These are phyloP conservation scores for Sclerotinia glacialis DNA, from an alignment of 2,329 filamentous ascomycete genomes.

Conservation along the genomic window DNA sequence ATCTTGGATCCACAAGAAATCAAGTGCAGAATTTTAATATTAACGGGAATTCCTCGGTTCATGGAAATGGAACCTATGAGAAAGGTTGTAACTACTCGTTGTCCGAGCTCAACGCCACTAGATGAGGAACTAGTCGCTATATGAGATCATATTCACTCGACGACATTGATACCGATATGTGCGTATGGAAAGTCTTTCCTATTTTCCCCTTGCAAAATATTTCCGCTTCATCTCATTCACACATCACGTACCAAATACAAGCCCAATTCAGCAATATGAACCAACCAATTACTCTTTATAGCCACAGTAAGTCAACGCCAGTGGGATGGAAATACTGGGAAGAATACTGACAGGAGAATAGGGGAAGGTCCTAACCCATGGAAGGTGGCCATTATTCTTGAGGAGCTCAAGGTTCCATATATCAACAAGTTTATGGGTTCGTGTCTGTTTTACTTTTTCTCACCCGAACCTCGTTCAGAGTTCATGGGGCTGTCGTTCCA, in stretches of 20 bases:
- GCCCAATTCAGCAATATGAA: neutral
- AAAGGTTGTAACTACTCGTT: neutral
- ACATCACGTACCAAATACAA: neutral
- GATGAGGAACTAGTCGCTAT: neutral
- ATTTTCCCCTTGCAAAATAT: neutral
- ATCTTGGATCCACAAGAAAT: neutral
- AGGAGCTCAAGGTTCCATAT: constrained; percentile 46
- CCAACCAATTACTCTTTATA: constrained; percentile 7
- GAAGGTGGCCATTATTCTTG: constrained; percentile 44
- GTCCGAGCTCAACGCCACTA: neutral
- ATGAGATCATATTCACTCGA: neutral
- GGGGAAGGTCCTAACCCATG: neutral
- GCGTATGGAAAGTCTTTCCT: neutral
- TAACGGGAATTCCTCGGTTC: neutral
- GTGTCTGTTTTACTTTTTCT: neutral
- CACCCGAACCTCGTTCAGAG: neutral
- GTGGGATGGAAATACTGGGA: neutral
- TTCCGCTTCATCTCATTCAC: too few relatives aligned
- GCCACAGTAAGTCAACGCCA: neutral
- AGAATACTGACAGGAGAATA: neutral
- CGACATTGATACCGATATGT: neutral
- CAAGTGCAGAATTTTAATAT: neutral
- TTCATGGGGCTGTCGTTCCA: too few relatives aligned
- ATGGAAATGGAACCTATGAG: neutral
- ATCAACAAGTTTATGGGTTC: constrained; percentile 27